Evolutionary conservation across 2,329 filamentous ascomycete genomes (phyloP).

Genomic region (Capronia epimyces): DNA sequence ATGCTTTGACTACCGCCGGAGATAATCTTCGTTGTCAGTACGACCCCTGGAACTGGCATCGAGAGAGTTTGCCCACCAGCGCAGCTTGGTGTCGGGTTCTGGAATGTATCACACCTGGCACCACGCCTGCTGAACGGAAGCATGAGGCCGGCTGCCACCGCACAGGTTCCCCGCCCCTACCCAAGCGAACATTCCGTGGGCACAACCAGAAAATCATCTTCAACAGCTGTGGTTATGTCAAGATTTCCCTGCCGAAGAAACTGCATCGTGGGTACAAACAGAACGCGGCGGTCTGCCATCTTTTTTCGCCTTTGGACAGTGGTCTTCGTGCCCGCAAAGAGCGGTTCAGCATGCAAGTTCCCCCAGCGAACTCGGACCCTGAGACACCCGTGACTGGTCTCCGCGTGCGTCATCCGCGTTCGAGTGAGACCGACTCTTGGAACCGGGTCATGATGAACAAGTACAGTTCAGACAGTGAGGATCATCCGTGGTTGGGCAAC

Average conservation of each 20-base stretch:
- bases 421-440: background rate
- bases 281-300: slow-evolving; percentile 22
- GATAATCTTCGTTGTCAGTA: slow-evolving; percentile 17
- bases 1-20: slow-evolving; percentile 7
- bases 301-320: slow-evolving; percentile 7
- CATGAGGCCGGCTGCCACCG: slow-evolving; percentile 30
- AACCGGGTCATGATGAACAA: slow-evolving; percentile 15
- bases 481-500: slow-evolving; percentile 27
- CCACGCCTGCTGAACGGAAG: slow-evolving; percentile 36
- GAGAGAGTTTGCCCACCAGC: slow-evolving; percentile 35
- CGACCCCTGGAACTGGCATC: slow-evolving; percentile 32
- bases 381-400: background rate
- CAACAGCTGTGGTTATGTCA: slow-evolving; percentile 58
- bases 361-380: background rate
- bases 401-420: background rate
- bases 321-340: slow-evolving; percentile 17
- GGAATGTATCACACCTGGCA: slow-evolving; percentile 47
- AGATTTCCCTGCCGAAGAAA: slow-evolving; percentile 20
- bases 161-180: slow-evolving; percentile 14
- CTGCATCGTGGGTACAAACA: slow-evolving; percentile 37
- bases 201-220: slow-evolving; percentile 46
- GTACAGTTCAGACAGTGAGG: background rate
- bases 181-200: slow-evolving; percentile 28
- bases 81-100: slow-evolving; percentile 49
- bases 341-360: slow-evolving; percentile 2